These are phyloP conservation scores for Agrostemma githago DNA, from an alignment of 148 eudicot genomes.

Conservation along the genomic window DNA sequence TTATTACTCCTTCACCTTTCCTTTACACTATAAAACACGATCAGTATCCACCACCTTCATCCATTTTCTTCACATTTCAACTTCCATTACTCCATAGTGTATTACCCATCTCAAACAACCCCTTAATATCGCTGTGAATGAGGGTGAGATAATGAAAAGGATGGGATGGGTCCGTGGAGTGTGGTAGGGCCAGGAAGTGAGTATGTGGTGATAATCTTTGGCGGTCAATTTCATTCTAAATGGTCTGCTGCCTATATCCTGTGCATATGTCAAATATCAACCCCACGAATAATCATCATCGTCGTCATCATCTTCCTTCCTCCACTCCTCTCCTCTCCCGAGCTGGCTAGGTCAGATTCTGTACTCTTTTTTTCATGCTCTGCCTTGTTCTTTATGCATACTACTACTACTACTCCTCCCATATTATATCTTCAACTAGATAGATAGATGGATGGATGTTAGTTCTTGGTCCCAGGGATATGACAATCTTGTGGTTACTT, in stretches of 20 bases:
- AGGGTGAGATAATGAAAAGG: too few relatives aligned
- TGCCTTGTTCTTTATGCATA: neutral
- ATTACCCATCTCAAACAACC: too few relatives aligned
- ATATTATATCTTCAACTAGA: too few relatives aligned
- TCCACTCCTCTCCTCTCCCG: neutral
- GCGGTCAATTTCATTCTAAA: neutral
- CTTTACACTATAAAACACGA: too few relatives aligned
- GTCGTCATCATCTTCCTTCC: neutral
- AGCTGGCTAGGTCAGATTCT: constrained; percentile 1
- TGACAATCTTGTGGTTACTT: too few relatives aligned
- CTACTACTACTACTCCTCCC: neutral
- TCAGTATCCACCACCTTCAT: too few relatives aligned
- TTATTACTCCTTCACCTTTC: too few relatives aligned
- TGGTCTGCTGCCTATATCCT: neutral
- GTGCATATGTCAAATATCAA: neutral
- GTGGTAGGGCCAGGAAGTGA: constrained; percentile 11
- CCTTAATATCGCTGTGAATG: too few relatives aligned
- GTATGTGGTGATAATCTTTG: neutral
- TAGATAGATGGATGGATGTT: too few relatives aligned
- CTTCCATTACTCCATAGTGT: too few relatives aligned
- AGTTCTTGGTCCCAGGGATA: too few relatives aligned
- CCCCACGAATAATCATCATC: neutral
- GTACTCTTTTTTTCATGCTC: neutral
- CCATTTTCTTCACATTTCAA: too few relatives aligned
- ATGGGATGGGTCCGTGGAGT: neutral